A percentile compares a stretch with the other conserved stretches of the same genome.
phyloP scores from a whole-genome alignment of 805 yeast species.

The Candida pseudofarinosa region DNA sequence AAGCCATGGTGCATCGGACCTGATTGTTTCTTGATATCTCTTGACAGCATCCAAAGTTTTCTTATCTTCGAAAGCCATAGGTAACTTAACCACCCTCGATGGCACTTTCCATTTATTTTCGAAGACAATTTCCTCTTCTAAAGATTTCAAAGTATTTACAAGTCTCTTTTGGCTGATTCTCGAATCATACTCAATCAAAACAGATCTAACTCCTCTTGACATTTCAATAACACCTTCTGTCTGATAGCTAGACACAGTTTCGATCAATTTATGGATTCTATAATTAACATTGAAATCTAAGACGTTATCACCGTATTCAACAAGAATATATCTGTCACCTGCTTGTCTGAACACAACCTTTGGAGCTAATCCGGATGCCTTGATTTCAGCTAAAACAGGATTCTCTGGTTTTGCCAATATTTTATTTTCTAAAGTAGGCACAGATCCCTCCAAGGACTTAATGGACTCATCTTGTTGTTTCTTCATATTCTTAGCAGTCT shows the following conservation, averaged over 20 bases:
- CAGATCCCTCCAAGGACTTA: conserved; percentile 40
- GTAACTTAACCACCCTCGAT: conserved; percentile 77
- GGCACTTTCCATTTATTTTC: conserved; percentile 82
- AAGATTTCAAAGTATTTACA: conserved; percentile 61
- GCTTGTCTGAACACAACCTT: conserved; percentile 88
- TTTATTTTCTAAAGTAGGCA: conserved; percentile 27
- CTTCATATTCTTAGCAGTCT: conserved; percentile 64
- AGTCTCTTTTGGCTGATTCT: conserved; percentile 58
- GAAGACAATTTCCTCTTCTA: conserved; percentile 70
- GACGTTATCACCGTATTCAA: conserved; percentile 87
- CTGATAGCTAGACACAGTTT: conserved; percentile 58
- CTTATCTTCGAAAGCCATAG: conserved; percentile 95
- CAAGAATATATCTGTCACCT: conserved; percentile 88
- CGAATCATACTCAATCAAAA: conserved; percentile 80
- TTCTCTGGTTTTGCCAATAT: conserved; percentile 43
- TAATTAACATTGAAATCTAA: conserved; percentile 84
- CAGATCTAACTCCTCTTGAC: conserved; percentile 97
- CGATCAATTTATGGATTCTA: conserved; percentile 79
- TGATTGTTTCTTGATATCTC: conserved; percentile 89
- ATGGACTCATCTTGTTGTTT: conserved; percentile 55
- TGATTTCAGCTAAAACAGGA: conserved; percentile 62
- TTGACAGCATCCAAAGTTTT: conserved; percentile 85
- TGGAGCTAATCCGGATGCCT: conserved; percentile 53
- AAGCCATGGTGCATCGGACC: conserved; percentile 93
- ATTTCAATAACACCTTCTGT: conserved; percentile 86